phyloP scores from a whole-genome alignment of 352 stramenopile genomes.

The Globisporangium okanoganense region DNA sequence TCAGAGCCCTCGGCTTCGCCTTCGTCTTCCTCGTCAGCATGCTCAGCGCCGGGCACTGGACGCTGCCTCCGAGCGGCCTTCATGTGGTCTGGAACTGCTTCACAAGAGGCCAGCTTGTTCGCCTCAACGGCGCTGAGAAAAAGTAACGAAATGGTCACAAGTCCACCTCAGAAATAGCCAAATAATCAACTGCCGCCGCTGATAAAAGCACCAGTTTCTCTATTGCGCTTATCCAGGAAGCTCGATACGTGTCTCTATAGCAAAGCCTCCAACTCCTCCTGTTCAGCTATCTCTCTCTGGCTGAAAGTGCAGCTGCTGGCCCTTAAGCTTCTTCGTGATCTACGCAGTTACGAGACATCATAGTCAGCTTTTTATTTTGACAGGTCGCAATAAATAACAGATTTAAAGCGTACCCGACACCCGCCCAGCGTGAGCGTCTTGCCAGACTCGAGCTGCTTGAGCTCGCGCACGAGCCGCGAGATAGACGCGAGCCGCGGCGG shows the following conservation, averaged over 20 bases:
- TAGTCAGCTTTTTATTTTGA: neutral
- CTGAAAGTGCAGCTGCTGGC: conserved; percentile 29
- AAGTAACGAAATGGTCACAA: neutral
- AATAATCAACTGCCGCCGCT: neutral
- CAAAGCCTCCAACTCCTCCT: neutral
- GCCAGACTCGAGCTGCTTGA: conserved; percentile 45
- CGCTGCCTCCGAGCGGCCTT: conserved; percentile 5
- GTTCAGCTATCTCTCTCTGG: conserved; percentile 19
- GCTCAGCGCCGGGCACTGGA: neutral
- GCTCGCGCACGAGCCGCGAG: conserved; percentile 32
- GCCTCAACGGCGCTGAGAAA: neutral
- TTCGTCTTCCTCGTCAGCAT: neutral
- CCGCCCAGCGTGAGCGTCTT: conserved; percentile 69
- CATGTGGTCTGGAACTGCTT: neutral
- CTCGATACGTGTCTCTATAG: neutral
- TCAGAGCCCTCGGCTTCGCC: neutral
- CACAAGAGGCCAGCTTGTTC: neutral
- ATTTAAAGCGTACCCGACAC: conserved; percentile 60
- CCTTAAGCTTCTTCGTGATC: conserved; percentile 35
- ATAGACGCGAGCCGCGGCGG: conserved; percentile 62
- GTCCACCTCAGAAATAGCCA: neutral
- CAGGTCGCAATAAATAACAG: neutral
- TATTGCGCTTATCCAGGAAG: neutral
- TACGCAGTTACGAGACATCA: neutral
- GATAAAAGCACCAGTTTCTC: neutral